Evolutionary conservation across 306 rosid species (phyloP).

Genomic region (Trichosanthes truncata): DNA sequence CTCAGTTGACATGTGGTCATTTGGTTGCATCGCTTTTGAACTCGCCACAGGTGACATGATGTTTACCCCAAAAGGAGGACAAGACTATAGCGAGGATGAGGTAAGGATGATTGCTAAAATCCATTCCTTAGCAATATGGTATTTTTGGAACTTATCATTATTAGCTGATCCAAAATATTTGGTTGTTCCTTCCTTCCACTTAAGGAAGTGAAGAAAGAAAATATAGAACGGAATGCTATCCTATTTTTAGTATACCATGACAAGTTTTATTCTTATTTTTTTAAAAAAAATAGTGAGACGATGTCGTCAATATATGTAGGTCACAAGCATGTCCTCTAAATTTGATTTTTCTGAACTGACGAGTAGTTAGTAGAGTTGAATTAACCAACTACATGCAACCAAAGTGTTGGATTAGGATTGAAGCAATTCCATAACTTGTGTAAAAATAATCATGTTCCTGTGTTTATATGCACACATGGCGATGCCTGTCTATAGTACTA

Average conservation of each 20-base stretch:
- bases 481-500: neutral
- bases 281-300: neutral
- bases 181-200: neutral
- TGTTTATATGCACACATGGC: neutral
- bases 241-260: neutral
- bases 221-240: neutral
- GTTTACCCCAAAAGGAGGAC: constrained; percentile 74
- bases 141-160: neutral
- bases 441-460: neutral
- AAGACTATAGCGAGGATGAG: constrained; percentile 89
- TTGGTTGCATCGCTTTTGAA: constrained; percentile 86
- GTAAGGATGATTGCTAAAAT: constrained; percentile 21
- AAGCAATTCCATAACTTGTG: neutral
- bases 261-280: neutral
- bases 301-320: neutral
- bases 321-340: neutral
- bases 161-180: neutral
- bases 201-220: neutral
- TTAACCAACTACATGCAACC: neutral
- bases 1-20: constrained; percentile 93
- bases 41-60: constrained; percentile 97
- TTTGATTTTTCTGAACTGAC: neutral
- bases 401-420: neutral
- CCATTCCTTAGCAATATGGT: neutral
- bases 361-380: neutral